A percentile compares a stretch with the other conserved stretches of the same genome.
These are phyloP conservation scores for Malania oleifera DNA, from an alignment of 164 flowering plant species.

Conservation along the genomic window DNA sequence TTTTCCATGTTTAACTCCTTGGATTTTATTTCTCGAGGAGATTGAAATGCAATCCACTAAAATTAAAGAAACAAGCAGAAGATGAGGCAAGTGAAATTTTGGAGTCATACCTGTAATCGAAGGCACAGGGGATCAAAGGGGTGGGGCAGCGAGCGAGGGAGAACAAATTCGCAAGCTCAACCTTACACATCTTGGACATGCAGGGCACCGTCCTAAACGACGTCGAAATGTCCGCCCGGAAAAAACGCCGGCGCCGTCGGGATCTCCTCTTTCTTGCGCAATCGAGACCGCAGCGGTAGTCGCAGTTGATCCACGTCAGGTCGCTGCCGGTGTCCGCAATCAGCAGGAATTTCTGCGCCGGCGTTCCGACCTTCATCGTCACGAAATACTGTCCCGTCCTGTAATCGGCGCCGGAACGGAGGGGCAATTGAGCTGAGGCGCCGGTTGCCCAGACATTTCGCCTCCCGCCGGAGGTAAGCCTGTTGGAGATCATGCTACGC, in stretches of 20 bases:
- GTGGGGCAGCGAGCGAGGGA: constrained; percentile 43
- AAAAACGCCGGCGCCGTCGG: constrained; percentile 13
- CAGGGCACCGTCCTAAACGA: constrained; percentile 48
- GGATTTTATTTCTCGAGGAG: neutral
- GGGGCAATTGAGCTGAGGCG: too few species aligned
- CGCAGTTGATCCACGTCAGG: constrained; percentile 72
- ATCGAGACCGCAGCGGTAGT: constrained; percentile 13
- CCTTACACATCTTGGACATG: constrained; percentile 32
- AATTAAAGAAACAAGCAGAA: neutral
- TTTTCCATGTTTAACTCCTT: too few species aligned
- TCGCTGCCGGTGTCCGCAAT: constrained; percentile 78
- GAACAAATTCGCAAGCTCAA: constrained; percentile 30
- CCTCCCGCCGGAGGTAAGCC: too few species aligned
- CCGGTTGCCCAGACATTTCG: too few species aligned
- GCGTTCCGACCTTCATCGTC: constrained; percentile 52
- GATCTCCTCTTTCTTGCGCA: constrained; percentile 7
- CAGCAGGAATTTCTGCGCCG: constrained; percentile 44
- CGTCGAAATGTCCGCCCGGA: constrained; percentile 32
- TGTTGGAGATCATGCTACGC: too few species aligned
- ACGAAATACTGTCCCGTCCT: constrained; percentile 55
- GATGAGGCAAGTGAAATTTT: neutral
- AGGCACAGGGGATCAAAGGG: constrained; percentile 40
- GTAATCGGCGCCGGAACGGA: constrained; percentile 48
- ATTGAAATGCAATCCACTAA: neutral
- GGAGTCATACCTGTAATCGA: constrained; percentile 45